These are phyloP conservation scores for Fusarium temperatum DNA, from an alignment of 2,329 filamentous ascomycete species.

Conservation along the genomic window DNA sequence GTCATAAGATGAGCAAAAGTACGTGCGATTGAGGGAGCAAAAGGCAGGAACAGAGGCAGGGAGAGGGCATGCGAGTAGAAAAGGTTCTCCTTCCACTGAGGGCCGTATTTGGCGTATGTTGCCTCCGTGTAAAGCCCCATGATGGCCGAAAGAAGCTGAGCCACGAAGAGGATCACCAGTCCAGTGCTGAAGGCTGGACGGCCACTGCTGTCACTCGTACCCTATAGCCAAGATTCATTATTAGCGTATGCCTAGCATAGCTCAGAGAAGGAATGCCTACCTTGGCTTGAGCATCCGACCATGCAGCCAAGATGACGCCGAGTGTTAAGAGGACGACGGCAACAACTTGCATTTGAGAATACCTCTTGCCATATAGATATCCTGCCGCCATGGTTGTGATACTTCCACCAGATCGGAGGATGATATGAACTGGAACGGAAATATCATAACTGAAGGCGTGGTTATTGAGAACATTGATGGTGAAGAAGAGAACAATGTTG, in stretches of 20 bases:
- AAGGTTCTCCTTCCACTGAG: constrained; percentile 93
- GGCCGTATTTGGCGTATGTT: constrained; percentile 85
- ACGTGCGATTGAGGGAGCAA: constrained; percentile 69
- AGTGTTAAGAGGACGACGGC: constrained; percentile 85
- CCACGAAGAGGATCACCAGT: constrained; percentile 83
- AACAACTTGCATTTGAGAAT: constrained; percentile 80
- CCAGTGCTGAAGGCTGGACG: constrained; percentile 64
- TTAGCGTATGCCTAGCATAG: neutral
- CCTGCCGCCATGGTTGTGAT: constrained; percentile 96
- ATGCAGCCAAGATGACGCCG: constrained; percentile 87
- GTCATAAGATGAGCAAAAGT: constrained; percentile 71
- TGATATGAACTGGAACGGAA: constrained; percentile 96
- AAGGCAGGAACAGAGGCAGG: constrained; percentile 78
- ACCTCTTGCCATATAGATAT: constrained; percentile 84
- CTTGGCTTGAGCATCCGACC: constrained; percentile 88
- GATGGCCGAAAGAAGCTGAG: constrained; percentile 88
- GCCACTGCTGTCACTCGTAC: constrained; percentile 20
- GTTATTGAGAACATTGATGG: constrained; percentile 96
- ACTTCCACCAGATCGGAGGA: constrained; percentile 91
- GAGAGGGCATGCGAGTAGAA: constrained; percentile 89
- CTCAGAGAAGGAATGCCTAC: constrained; percentile 54
- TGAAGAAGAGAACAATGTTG: constrained; percentile 91
- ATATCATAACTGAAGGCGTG: constrained; percentile 98
- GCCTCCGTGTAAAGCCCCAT: constrained; percentile 97
- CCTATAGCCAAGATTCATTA: constrained; percentile 12